Evolutionary conservation across 169 alveolate genomes (phyloP), one percentile per base, ranked within the genome.

Genomic region (Babesia caballi): DNA sequence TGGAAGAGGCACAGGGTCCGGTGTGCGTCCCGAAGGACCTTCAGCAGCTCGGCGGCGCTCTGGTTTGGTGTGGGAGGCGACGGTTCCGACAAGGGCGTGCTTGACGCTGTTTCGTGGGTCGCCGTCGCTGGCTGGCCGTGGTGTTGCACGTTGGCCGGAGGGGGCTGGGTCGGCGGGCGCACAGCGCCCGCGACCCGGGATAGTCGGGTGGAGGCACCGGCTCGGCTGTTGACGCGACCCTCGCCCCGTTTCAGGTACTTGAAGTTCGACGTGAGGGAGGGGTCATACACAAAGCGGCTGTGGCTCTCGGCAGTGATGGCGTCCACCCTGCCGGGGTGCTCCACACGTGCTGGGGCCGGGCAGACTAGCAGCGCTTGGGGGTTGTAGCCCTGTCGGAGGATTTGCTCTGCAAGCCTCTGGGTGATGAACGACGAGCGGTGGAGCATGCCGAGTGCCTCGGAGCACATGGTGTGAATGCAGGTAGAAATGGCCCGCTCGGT

Each of bases 191-290:
- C 47, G 8, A 6, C 47, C 5, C 40, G 2, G 6, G 21, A 17
- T 9, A n/a, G 21, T 11, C 27, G 21, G 52, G 1, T n/a, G 17
- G 52, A 8, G 15, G 52, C 54, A 36, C 17, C 40, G 52, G 4
- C 46, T 56, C 32, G 33, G 15, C 38, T 30, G 0, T 56, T 49
- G 8, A 6, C 19, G 17, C 73, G 58, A 33, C 36, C 46, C 15
- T 67, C 78, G 2, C 78, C 78, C 27, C 44, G 51, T 44, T 71
- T 71, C 51, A 71, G 23, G 30, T 58, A 60, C 52, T 71, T 71
- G 65, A 25, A 71, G 42, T 71, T 71, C 28, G 73, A 32, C 2
- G 44, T 38, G 52, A 33, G 30, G n/a, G 82, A 56, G 14, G 82
- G 61, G 33, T 71, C 82, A 41, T 71, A 71, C 49, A 71, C 2